phyloP scores from a whole-genome alignment of 495 filamentous ascomycete genomes.

The Penicillium riverlandense region DNA sequence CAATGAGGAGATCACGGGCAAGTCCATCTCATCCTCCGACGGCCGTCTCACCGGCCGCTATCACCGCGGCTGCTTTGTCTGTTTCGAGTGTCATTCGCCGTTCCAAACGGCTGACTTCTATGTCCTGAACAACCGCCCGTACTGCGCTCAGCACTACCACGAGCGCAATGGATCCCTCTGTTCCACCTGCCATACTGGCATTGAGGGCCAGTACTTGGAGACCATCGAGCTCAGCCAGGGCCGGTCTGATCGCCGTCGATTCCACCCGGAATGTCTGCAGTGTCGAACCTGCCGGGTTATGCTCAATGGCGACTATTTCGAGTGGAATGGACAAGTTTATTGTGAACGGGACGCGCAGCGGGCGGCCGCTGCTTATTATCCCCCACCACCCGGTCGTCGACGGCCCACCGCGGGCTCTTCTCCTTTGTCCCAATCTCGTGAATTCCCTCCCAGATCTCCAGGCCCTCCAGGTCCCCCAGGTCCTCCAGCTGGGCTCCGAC shows the following conservation, averaged over 20 bases:
- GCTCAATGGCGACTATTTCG: slow-evolving; percentile 64
- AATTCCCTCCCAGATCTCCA: slow-evolving; percentile 3
- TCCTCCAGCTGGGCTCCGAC: slow-evolving; percentile 7
- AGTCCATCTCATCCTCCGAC: slow-evolving; percentile 89
- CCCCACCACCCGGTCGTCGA: slow-evolving; percentile 20
- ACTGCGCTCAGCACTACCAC: slow-evolving; percentile 91
- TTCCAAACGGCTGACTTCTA: slow-evolving; percentile 92
- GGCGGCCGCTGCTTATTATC: slow-evolving; percentile 39
- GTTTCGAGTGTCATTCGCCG: slow-evolving; percentile 70
- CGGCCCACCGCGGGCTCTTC: slow-evolving; percentile 13
- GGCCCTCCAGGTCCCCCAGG: not conserved
- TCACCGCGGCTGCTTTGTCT: slow-evolving; percentile 91
- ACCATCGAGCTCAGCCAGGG: slow-evolving; percentile 43
- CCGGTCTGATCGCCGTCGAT: slow-evolving; percentile 59
- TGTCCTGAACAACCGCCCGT: slow-evolving; percentile 77
- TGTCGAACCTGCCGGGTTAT: slow-evolving; percentile 52
- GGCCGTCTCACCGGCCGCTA: slow-evolving; percentile 90
- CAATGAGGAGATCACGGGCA: slow-evolving; percentile 69
- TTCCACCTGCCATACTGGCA: slow-evolving; percentile 68
- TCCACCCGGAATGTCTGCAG: slow-evolving; percentile 80
- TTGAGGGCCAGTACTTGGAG: slow-evolving; percentile 94
- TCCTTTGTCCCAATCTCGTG: slow-evolving; percentile 14
- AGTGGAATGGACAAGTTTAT: slow-evolving; percentile 58
- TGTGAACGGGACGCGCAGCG: slow-evolving; percentile 82
- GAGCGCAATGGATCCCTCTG: slow-evolving; percentile 83